Evolutionary conservation across 169 alveolate species (phyloP).

Genomic region (Cryptosporidium viatorum): DNA sequence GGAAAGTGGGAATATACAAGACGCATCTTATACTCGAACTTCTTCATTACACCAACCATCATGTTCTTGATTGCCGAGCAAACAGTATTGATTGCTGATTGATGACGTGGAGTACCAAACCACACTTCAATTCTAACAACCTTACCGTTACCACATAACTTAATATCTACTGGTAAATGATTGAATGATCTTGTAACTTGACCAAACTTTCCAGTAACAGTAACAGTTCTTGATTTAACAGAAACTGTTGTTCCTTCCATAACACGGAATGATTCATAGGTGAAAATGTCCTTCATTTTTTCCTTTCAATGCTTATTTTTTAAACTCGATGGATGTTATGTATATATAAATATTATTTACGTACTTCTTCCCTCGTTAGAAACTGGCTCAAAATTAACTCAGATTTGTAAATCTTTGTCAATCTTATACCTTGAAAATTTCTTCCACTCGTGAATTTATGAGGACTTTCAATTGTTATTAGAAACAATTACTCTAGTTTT

Average conservation of each 20-base stretch:
- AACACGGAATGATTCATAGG: conserved; percentile 72
- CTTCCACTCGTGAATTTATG: conserved; percentile 9
- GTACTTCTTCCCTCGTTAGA: background rate
- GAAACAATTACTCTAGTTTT: background rate
- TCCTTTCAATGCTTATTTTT: background rate
- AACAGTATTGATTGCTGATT: conserved; percentile 95
- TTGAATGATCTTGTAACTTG: conserved; percentile 93
- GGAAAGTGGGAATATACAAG: conserved; percentile 99
- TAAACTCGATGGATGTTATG: background rate
- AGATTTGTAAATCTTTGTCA: conserved; percentile 1
- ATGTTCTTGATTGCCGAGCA: conserved; percentile 96
- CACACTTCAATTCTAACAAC: conserved; percentile 92
- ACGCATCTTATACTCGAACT: conserved; percentile 98
- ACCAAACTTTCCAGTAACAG: conserved; percentile 98
- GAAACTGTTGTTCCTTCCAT: conserved; percentile 82
- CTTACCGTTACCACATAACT: conserved; percentile 89
- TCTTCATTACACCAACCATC: conserved; percentile 97
- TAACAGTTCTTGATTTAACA: conserved; percentile 93
- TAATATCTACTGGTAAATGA: conserved; percentile 95
- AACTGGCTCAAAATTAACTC: conserved; percentile 12
- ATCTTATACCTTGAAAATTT: background rate
- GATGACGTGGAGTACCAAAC: conserved; percentile 94
- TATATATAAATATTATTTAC: background rate
- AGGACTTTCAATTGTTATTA: background rate
- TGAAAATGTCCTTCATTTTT: conserved; percentile 61